Evolutionary conservation across 2,329 filamentous ascomycete genomes (phyloP).

Genomic region (Xylaria polymorpha): DNA sequence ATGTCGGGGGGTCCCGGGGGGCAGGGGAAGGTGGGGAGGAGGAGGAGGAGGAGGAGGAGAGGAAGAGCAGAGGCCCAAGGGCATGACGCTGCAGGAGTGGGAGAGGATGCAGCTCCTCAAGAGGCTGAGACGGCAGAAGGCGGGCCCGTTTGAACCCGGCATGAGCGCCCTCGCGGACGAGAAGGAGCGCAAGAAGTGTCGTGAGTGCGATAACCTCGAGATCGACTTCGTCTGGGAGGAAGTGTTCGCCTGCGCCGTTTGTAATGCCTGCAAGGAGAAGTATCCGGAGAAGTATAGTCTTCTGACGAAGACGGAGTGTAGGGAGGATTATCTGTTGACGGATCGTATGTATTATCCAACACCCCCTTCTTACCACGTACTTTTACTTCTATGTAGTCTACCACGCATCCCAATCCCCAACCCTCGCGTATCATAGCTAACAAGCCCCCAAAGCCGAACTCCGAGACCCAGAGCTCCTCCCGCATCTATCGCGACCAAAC

Average conservation of each 20-base stretch:
- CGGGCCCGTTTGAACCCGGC: slow-evolving; percentile 88
- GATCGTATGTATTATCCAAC: slow-evolving; percentile 71
- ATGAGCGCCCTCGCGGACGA: slow-evolving; percentile 78
- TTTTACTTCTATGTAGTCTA: neutral
- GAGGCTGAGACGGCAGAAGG: slow-evolving; percentile 76
- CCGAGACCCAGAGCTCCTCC: slow-evolving; percentile 86
- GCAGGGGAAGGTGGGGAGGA: slow-evolving; percentile 42
- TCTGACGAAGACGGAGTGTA: slow-evolving; percentile 95
- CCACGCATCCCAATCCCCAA: neutral
- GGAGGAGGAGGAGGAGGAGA: slow-evolving; percentile 50
- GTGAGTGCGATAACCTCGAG: slow-evolving; percentile 84
- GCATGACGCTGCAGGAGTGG: slow-evolving; percentile 94
- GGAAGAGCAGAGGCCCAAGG: slow-evolving; percentile 75
- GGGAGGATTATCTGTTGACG: slow-evolving; percentile 93
- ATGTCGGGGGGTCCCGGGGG: slow-evolving; percentile 64
- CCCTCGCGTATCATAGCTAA: neutral
- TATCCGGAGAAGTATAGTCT: slow-evolving; percentile 92
- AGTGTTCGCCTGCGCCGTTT: slow-evolving; percentile 79
- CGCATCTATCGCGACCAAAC: slow-evolving; percentile 89
- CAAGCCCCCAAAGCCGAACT: slow-evolving; percentile 72
- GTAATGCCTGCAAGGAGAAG: slow-evolving; percentile 87
- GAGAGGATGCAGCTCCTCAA: slow-evolving; percentile 82
- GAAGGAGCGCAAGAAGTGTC: slow-evolving; percentile 77
- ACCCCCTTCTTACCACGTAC: neutral
- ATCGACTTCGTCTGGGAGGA: slow-evolving; percentile 98